Conservation (phyloP, 2,329 filamentous ascomycete species). For the Trichoderma simmonsii region DNA sequence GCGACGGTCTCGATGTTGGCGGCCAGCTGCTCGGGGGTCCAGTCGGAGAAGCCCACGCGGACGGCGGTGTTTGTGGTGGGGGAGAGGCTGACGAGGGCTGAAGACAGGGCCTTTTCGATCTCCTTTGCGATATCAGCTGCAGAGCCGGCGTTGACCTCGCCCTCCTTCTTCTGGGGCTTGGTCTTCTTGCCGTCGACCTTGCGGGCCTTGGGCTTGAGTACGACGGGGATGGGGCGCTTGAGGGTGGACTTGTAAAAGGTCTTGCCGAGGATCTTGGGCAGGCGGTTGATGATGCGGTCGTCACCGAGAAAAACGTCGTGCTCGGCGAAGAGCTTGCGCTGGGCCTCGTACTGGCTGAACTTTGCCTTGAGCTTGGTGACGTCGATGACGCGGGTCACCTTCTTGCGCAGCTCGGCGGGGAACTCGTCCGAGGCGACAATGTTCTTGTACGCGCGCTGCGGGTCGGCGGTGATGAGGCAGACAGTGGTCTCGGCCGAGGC, state of each 20-base stretch:
- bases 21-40: conserved; percentile 70
- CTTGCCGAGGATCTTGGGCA: conserved; percentile 82
- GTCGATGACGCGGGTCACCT: conserved; percentile 75
- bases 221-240: conserved; percentile 85
- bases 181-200: conserved; percentile 59
- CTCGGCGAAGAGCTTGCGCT: conserved; percentile 76
- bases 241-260: conserved; percentile 80
- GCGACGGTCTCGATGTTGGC: conserved; percentile 77
- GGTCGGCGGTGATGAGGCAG: conserved; percentile 80
- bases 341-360: conserved; percentile 84
- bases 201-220: conserved; percentile 60
- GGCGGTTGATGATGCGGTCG: conserved; percentile 71
- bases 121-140: conserved; percentile 71
- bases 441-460: conserved; percentile 87
- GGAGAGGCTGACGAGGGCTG: conserved; percentile 77
- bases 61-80: conserved; percentile 78
- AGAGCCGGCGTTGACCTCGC: conserved; percentile 46
- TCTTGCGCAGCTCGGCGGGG: conserved; percentile 61
- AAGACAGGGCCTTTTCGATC: conserved; percentile 71
- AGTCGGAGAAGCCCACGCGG: conserved; percentile 72
- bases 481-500: conserved; percentile 62
- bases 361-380: conserved; percentile 75
- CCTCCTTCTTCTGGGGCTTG: conserved; percentile 54
- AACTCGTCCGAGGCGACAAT: conserved; percentile 72
- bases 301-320: conserved; percentile 95